These are phyloP conservation scores for Fusarium sp. DNA, from an alignment of 2,329 filamentous ascomycete species.

Conservation along the genomic window DNA sequence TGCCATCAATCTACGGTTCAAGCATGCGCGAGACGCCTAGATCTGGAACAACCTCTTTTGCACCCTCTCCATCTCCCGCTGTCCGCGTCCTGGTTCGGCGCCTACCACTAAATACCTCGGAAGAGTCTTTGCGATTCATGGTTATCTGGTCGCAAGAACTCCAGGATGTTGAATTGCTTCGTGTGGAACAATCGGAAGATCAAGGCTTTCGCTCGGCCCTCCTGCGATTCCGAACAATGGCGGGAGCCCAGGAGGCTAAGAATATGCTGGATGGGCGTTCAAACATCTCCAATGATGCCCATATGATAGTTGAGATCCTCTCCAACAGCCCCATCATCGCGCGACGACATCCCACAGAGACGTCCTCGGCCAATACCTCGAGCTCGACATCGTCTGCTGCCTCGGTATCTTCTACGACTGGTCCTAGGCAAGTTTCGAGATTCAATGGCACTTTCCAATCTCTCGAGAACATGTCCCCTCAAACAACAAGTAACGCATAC, in stretches of 20 bases:
- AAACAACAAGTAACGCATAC: constrained; percentile 63
- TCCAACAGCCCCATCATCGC: constrained; percentile 49
- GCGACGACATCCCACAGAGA: constrained; percentile 41
- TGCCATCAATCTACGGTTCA: constrained; percentile 48
- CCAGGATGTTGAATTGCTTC: constrained; percentile 60
- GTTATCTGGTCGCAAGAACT: constrained; percentile 67
- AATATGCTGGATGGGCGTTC: constrained; percentile 65
- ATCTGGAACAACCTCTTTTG: constrained; percentile 53
- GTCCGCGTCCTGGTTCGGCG: constrained; percentile 61
- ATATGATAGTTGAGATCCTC: constrained; percentile 68
- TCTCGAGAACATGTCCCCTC: constrained; percentile 69
- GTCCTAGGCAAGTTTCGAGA: constrained; percentile 63
- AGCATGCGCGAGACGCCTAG: constrained; percentile 53
- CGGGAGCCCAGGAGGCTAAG: constrained; percentile 65
- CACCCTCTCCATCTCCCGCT: constrained; percentile 48
- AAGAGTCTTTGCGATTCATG: constrained; percentile 65
- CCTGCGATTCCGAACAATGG: constrained; percentile 61
- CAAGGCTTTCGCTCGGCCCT: constrained; percentile 61
- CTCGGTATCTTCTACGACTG: constrained; percentile 45
- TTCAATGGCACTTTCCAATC: constrained; percentile 71
- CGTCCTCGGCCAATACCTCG: constrained; percentile 24
- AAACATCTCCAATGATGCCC: constrained; percentile 57
- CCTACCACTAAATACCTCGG: constrained; percentile 62
- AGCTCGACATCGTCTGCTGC: constrained; percentile 46
- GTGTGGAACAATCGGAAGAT: constrained; percentile 60